Evolutionary conservation across 768 basidiomycete species (phyloP), one percentile per base, ranked within the genome.

Genomic region (Postia placenta): DNA sequence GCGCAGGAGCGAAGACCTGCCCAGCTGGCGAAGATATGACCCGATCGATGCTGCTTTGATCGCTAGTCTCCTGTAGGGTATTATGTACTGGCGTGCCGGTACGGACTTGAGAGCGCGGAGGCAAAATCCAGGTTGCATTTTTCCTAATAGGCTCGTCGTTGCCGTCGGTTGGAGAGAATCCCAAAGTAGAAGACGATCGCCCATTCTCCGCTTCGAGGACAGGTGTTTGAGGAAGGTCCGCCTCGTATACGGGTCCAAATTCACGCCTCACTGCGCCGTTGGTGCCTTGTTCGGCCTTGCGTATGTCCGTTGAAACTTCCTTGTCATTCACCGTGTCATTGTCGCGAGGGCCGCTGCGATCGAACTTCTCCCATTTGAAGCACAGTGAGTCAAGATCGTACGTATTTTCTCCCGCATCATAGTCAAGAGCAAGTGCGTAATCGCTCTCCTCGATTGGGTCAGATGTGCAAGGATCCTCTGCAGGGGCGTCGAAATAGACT

Each of bases 361-460:
- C 60, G 54, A 83, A 85, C 7, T 74, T 74, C 40, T 66, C 62
- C 82, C 83, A 84, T 45, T 59, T 70, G 54, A 84, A 85, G 56
- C 77, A 76, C 7, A 83, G 63, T 3, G 58, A 56, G 5, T 66
- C 61, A 39, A 65, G 58, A 52, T 71, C 67, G 30, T 49, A 17
- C 5, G 12, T 1, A 4, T 11, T 17, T 20, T 12, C 20, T 17
- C 1, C 37, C 5, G 11, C 19, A 4, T 47, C 50, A 36, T 56
- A 56, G n/a, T 68, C 62, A 33, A 69, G 61, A 51, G 74, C 68
- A 36, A 76, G 55, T 23, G 67, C 65, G 52, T 69, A 73, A 42
- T 63, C 61, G 43, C 60, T 59, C 28, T 63, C 50, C 25, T 68
- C 61, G 30, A 71, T 61, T 55, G 71, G 68, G 54, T 68, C 68